Evolutionary conservation across 768 basidiomycete species (phyloP).

Genomic region (Pleurotus sapidus): DNA sequence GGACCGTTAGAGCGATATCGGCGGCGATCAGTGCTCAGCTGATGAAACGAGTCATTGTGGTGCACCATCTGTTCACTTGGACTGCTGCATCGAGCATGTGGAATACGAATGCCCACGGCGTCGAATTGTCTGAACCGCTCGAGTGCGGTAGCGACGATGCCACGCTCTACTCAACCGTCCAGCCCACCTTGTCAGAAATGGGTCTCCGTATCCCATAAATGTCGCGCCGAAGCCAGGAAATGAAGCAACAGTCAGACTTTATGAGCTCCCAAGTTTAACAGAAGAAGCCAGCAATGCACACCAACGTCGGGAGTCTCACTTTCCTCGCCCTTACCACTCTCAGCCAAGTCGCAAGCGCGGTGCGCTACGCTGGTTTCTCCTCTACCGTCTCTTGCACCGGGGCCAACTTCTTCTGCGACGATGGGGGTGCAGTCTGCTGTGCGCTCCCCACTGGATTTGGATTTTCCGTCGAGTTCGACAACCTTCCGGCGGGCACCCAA

Average conservation of each 20-base stretch:
- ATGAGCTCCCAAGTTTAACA: background rate
- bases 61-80: no score
- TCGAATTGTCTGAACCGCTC: no score
- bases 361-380: background rate
- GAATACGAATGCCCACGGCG: no score
- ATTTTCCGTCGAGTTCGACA: background rate
- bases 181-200: no score
- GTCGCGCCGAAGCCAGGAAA: background rate
- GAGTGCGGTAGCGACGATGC: no score
- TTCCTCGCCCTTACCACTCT: background rate
- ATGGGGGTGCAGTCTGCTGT: background rate
- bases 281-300: background rate
- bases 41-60: no score
- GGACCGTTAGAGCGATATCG: no score
- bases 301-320: background rate
- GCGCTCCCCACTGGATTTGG: background rate
- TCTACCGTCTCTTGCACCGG: constrained; percentile 2
- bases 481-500: constrained; percentile 3
- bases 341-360: background rate
- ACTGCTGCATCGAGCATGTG: no score
- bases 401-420: background rate
- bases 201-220: background rate
- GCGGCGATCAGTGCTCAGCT: no score
- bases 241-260: background rate
- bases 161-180: no score